A percentile compares a stretch with the other conserved stretches of the same genome.
Evolutionary conservation across 2,329 filamentous ascomycete species (phyloP).

Genomic region (Aureobasidium mangrovei): DNA sequence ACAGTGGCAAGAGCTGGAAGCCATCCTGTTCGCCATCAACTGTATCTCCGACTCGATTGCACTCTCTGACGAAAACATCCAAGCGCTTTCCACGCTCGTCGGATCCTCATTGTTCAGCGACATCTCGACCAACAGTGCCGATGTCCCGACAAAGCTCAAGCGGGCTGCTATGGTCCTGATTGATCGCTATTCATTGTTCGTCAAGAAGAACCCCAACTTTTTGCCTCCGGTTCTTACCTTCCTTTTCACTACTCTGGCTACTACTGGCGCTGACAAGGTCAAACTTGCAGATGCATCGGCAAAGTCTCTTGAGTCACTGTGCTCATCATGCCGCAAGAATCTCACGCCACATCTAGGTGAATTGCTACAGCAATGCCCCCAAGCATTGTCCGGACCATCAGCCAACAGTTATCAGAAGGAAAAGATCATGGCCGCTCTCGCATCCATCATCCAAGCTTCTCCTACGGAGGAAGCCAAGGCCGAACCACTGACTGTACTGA

Average conservation of each 20-base stretch:
- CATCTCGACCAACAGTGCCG: conserved; percentile 35
- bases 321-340: conserved; percentile 62
- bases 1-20: conserved; percentile 44
- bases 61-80: conserved; percentile 42
- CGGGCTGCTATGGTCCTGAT: conserved; percentile 63
- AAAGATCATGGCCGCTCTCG: conserved; percentile 63
- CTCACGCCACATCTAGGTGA: conserved; percentile 58
- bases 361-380: conserved; percentile 63
- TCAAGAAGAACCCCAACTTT: conserved; percentile 58
- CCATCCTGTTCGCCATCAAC: conserved; percentile 53
- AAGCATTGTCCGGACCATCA: conserved; percentile 50
- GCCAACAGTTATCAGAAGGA: conserved; percentile 64
- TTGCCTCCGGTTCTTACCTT: conserved; percentile 65
- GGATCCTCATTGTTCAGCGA: conserved; percentile 48
- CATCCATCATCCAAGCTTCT: conserved; percentile 66
- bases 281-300: conserved; percentile 60
- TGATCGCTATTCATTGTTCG: conserved; percentile 67
- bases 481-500: conserved; percentile 47
- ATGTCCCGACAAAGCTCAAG: conserved; percentile 53
- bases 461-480: conserved; percentile 48
- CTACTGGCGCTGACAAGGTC: conserved; percentile 30
- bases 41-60: conserved; percentile 48
- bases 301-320: conserved; percentile 64
- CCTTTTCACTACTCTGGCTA: conserved; percentile 60
- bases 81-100: conserved; percentile 54